Evolutionary conservation across 2,329 filamentous ascomycete species (phyloP), one percentile per base, ranked within the genome.

Genomic region (Teratosphaeria viscida): DNA sequence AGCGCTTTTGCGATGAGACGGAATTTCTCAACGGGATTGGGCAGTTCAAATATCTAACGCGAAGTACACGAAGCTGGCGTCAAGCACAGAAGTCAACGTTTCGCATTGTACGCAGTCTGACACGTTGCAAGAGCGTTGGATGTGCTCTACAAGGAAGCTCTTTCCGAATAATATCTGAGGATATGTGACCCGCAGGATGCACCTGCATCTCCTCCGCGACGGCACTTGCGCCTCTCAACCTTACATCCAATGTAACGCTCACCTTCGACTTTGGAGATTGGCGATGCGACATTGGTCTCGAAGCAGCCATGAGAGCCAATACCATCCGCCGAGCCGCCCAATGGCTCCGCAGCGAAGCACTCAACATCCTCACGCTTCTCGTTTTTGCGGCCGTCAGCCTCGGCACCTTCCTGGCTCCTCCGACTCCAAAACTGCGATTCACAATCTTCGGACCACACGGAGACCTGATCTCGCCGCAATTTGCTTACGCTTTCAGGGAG

Each of bases 341-440:
- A 49, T 49, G 43, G 43, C 43, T 49, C 6, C 43, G 43, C 19
- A 49, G 43, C 43, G 43, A 49, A 49, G 43, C 43, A 49, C 43
- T 49, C 43, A 49, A 23, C 19, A 19, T 49, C n/a, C 8, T 49
- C 16, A 49, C 43, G 43, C 43, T 49, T 5, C 43, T 49, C n/a
- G 43, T 49, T 2, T n/a, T 49, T 10, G 43, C 43, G 16, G 43
- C 43, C 43, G 43, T 49, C 6, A 23, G 43, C 43, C 19, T 49
- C 16, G 43, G 43, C 43, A 49, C 43, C n/a, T 49, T 49, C 16
- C 16, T 49, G 43, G 56, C 56, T 2, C 76, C 82, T 16, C 87
- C 87, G 0, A 85, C 85, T 0, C 84, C 86, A 0, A 83, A 80
- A 6, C 80, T 86, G n/a, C 87, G 84, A 10, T 90, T 90, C 70